phyloP scores from a whole-genome alignment of 2,329 filamentous ascomycete genomes.

The Penicillium sp. region DNA sequence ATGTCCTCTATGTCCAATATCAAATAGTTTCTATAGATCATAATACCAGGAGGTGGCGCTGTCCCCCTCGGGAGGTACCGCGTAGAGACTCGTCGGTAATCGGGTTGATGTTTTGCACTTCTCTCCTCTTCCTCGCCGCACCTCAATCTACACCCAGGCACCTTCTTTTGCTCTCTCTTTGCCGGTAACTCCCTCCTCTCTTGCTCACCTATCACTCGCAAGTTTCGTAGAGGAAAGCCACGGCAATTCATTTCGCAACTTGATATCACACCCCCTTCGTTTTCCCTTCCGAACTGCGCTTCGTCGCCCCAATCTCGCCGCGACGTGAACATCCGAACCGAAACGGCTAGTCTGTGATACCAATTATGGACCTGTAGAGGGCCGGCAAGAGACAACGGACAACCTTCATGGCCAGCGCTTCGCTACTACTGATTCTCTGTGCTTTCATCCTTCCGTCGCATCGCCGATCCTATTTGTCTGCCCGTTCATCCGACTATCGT shows the following conservation, averaged over 20 bases:
- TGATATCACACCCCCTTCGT: background rate
- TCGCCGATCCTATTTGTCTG: background rate
- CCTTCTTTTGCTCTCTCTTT: background rate
- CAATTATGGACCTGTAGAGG: conserved; percentile 22
- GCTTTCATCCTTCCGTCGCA: conserved; percentile 3
- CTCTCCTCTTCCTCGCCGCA: background rate
- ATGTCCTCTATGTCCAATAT: background rate
- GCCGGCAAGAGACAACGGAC: conserved; percentile 5
- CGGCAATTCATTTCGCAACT: background rate
- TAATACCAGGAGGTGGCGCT: background rate
- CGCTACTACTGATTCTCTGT: conserved; percentile 2
- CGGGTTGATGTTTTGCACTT: conserved; percentile 17
- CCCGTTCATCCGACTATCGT: background rate
- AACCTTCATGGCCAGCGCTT: conserved; percentile 24
- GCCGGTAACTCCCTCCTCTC: background rate
- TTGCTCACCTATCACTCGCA: background rate
- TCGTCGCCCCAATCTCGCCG: background rate
- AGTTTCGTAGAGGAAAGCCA: background rate
- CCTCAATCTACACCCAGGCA: background rate
- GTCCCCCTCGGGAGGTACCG: conserved; percentile 23
- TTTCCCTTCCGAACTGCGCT: background rate
- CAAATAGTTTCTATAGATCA: background rate
- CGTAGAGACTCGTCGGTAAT: conserved; percentile 18
- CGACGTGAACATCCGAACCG: background rate
- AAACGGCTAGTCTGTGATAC: background rate